phyloP scores from a whole-genome alignment of 2,329 filamentous ascomycete genomes.

The Alternaria sp. region DNA sequence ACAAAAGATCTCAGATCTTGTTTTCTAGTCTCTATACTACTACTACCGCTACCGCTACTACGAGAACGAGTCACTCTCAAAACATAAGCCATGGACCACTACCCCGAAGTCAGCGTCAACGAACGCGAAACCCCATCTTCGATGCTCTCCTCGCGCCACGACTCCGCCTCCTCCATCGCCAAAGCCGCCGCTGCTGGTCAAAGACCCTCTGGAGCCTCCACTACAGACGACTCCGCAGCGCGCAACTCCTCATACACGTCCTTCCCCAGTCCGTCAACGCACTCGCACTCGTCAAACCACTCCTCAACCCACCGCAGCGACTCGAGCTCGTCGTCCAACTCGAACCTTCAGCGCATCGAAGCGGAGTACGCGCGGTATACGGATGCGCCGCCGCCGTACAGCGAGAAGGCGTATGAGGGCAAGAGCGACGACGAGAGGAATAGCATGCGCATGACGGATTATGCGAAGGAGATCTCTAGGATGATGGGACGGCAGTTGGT shows the following conservation, averaged over 20 bases:
- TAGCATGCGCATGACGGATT: conserved; percentile 32
- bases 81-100: conserved; percentile 25
- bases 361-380: conserved; percentile 26
- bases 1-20: neutral
- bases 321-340: conserved; percentile 8
- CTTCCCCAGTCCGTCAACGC: conserved; percentile 18
- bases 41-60: neutral
- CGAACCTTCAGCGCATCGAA: conserved; percentile 17
- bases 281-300: conserved; percentile 7
- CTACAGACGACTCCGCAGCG: neutral
- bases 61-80: neutral
- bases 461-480: conserved; percentile 35
- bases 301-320: conserved; percentile 4
- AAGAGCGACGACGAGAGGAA: conserved; percentile 31
- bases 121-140: conserved; percentile 26
- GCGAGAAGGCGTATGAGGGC: conserved; percentile 29
- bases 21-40: neutral
- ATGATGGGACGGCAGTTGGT: conserved; percentile 37
- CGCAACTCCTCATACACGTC: conserved; percentile 13
- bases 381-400: conserved; percentile 30
- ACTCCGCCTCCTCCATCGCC: conserved; percentile 23
- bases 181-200: conserved; percentile 6
- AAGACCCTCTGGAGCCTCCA: neutral
- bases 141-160: conserved; percentile 17
- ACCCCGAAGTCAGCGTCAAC: conserved; percentile 29